Evolutionary conservation across 73 alveolate species (phyloP), one percentile per base, ranked within the genome.

Genomic region (Tetrahymena borealis): DNA sequence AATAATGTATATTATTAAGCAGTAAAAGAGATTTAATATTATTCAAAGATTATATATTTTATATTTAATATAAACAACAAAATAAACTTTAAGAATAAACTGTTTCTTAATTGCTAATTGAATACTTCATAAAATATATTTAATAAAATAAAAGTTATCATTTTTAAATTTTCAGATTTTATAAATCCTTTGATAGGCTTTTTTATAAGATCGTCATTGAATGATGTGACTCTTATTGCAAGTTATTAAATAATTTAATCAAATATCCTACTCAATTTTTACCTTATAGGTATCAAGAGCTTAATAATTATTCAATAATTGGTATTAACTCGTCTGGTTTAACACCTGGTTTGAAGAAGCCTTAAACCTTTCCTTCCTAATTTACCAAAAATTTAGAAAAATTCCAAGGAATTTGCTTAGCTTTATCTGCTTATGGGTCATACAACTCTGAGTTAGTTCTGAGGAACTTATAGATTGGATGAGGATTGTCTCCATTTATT

Each of bases 321-420:
- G 79, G 42, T 38, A 42, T 92, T 90, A 96, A 91, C 33, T 91
- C 91, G 5, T 78, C 35, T 39, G 97, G 94, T 43, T 42, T 90
- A 9, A 40, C 95, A 20, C 93, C 93, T 0, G 98, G 98, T 33
- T 93, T 77, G 79, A 24, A 94, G 94, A 95, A 96, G 11, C 79
- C 91, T 31, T 42, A 90, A 4, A 97, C 98, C 33, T 93, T 38
- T 6, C 99, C 99, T 3, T 94, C 77, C 12, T 77, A 32, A 40
- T 96, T 91, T 6, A 97, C 95, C 20, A 97, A 28, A 93, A 97
- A 97, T 85, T 97, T 97, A 37, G 97, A 91, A 78, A 97, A 97
- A 93, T 97, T 97, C 99, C 99, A 97, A 33, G 99, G 99, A 40
- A 97, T 96, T 38, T 96, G 94, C 78, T 96, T 94, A 8, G 95